Conservation (phyloP, 495 filamentous ascomycete genomes). For the Oidiodendron maius region DNA sequence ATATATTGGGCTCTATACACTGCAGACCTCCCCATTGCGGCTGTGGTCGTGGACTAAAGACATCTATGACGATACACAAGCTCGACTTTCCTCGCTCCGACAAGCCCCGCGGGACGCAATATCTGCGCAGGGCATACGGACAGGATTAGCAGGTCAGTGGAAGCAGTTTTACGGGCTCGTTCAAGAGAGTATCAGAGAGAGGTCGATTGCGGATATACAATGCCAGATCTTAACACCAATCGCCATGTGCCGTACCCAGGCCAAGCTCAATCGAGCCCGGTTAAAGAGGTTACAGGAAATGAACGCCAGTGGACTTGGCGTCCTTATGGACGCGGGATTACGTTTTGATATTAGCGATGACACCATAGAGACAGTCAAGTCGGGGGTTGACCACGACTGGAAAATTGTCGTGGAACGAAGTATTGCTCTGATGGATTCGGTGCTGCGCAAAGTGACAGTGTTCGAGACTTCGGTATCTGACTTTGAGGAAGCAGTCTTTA, state of each 20-base stretch:
- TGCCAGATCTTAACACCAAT: constrained; percentile 63
- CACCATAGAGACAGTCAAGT: constrained; percentile 32
- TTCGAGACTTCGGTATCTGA: constrained; percentile 51
- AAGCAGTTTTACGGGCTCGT: constrained; percentile 76
- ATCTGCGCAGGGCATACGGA: constrained; percentile 10
- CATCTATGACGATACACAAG: constrained; percentile 52
- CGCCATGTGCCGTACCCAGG: constrained; percentile 61
- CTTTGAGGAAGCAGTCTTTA: constrained; percentile 72
- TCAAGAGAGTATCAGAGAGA: constrained; percentile 58
- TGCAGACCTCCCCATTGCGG: constrained; percentile 74
- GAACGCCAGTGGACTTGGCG: constrained; percentile 79
- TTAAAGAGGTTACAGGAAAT: constrained; percentile 65
- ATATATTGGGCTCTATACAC: constrained; percentile 66
- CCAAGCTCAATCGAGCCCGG: constrained; percentile 57
- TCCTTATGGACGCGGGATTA: constrained; percentile 78
- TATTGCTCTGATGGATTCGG: constrained; percentile 73
- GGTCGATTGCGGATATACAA: constrained; percentile 54
- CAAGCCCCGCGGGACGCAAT: constrained; percentile 8
- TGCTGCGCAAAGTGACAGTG: constrained; percentile 54
- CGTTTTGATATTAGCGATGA: constrained; percentile 48
- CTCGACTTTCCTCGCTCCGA: constrained; percentile 35
- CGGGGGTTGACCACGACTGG: constrained; percentile 55
- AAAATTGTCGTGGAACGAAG: constrained; percentile 63
- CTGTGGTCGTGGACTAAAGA: constrained; percentile 61
- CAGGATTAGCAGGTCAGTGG: constrained; percentile 51